A percentile compares a stretch with the other conserved stretches of the same genome.
Conservation (phyloP, 306 rosid genomes). For the Ormosia semicastrata region DNA sequence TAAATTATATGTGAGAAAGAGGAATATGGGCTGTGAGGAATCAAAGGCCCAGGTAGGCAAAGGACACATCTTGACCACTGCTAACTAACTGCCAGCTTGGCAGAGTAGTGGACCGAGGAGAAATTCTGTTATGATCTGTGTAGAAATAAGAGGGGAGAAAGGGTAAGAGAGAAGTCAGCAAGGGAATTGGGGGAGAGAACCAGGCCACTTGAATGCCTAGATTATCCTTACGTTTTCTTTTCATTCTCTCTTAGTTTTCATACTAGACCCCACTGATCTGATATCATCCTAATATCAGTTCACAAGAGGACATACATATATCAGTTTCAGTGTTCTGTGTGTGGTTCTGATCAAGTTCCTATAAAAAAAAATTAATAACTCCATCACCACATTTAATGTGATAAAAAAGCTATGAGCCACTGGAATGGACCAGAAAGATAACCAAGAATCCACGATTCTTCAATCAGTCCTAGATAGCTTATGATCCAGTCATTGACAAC, state of each 20-base stretch:
- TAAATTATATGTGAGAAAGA: background rate
- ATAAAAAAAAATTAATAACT: background rate
- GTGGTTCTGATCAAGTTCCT: background rate
- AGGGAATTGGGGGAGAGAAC: background rate
- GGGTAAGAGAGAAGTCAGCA: background rate
- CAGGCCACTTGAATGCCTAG: background rate
- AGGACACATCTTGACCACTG: slow-evolving; percentile 5
- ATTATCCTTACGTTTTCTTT: slow-evolving; percentile 1
- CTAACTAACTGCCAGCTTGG: slow-evolving; percentile 8
- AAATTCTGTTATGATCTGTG: background rate
- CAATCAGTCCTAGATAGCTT: slow-evolving; percentile 9
- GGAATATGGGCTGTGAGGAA: background rate
- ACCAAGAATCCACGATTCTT: background rate
- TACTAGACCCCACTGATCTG: background rate
- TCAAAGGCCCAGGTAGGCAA: slow-evolving; percentile 15
- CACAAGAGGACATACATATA: background rate
- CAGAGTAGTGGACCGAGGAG: background rate
- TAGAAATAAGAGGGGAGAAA: background rate
- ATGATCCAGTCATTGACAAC: background rate
- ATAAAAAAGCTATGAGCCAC: background rate
- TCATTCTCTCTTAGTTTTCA: background rate
- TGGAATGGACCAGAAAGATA: background rate
- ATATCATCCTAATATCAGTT: background rate
- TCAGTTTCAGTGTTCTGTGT: background rate
- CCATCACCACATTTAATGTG: background rate